Base-by-base conservation (phyloP, 768 basidiomycete species). In the Hypholoma sublateritium region DNA sequence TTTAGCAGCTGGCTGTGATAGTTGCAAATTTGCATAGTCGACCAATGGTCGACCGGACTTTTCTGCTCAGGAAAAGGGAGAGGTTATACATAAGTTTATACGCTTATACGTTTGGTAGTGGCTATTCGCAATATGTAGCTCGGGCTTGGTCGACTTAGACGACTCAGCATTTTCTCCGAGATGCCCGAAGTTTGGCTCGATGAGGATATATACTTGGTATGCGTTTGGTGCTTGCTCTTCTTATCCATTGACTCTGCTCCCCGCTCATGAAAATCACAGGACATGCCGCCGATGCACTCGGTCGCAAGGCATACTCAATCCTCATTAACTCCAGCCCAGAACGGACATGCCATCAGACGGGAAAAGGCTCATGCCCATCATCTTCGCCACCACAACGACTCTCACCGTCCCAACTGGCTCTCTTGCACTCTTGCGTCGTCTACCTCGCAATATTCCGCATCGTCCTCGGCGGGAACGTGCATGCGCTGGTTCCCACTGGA, bases 281-380 rank as follows among this genome's bases (percentile, higher is more conserved):
- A 17, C 87, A 86, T 60, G 71, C 79, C 49, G 88, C 86, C 7
- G 88, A 89, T 64, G 74, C 83, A 16, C 65, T 87, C 5, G 88
- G 89, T 4, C 82, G 88, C 16, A 88, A 88, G 64, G 80, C 82
- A 1, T 56, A 5, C 19, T 19, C 32, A 14, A 12, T 6, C 41
- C 65, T 63, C 12, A 17, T 28, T 7, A 17, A 32, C 16, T 11
- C 1, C 45, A 4, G 17, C 44, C 22, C 22, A 0, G 41, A 37
- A 14, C 34, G 1, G 14, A 22, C 22, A 24, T 5, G 50, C n/a
- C 47, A 14, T 8, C 67, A 85, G 86, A 89, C 59, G 86, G 88
- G 4, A 87, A 89, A 66, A 88, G 90, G 63, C 79, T 92, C 50
- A 86, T 89, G 81, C 72, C 91, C 59, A 88, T 90, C 62, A 89